Evolutionary conservation across 1,284 basidiomycete genomes (phyloP).

Genomic region (Ceratobasidium sp.): DNA sequence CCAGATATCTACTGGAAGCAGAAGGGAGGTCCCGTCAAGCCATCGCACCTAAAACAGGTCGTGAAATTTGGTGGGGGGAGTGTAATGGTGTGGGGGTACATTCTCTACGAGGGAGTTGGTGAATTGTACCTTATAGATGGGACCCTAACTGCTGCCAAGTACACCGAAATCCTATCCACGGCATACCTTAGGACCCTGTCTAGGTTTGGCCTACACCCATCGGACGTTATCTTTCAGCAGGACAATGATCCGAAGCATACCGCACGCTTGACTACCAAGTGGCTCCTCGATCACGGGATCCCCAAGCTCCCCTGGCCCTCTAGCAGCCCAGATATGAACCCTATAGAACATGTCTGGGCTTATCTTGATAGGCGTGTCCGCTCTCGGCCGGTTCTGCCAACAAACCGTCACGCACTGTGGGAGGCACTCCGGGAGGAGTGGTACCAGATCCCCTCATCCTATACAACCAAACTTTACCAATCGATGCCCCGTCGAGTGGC

Average conservation of each 20-base stretch:
- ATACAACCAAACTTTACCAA: neutral
- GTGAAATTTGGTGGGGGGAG: constrained; percentile 8
- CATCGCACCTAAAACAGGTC: neutral
- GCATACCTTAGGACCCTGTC: constrained; percentile 10
- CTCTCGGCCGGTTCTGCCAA: no score
- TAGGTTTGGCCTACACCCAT: neutral
- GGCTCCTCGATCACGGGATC: no score
- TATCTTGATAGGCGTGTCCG: no score
- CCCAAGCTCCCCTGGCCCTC: no score
- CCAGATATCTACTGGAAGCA: constrained; percentile 25
- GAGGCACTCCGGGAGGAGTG: no score
- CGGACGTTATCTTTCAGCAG: constrained; percentile 7
- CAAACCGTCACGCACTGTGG: no score
- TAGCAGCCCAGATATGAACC: no score
- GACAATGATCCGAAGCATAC: neutral
- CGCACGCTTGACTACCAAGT: no score
- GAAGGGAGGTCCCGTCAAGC: neutral
- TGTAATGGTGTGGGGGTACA: neutral
- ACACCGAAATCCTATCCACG: constrained; percentile 19
- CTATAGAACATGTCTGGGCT: no score
- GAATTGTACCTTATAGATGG: constrained; percentile 16
- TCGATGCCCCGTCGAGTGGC: neutral
- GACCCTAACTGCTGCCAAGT: neutral
- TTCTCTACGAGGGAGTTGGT: neutral
- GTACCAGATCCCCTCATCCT: neutral